Evolutionary conservation across 495 filamentous ascomycete species (phyloP), one percentile per base, ranked within the genome.

Genomic region (Penicillium robsamsonii): DNA sequence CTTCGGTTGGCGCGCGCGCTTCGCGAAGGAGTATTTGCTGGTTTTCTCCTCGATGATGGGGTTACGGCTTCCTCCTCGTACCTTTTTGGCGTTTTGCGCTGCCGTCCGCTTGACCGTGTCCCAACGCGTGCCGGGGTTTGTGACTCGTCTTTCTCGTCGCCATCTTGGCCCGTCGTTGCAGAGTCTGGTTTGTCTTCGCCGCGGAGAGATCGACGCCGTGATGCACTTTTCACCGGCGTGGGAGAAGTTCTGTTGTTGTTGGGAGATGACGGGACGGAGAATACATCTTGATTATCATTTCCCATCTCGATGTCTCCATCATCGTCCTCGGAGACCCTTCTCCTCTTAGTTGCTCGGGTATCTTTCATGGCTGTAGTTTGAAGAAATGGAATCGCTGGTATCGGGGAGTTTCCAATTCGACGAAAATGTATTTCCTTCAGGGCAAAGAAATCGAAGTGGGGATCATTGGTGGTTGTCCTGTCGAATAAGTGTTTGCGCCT

Each of bases 271-370:
- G 63, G 61, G 4, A 55, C 55, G 8, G 65, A 59, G 33, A 51
- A 51, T 15, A 55, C 37, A 18, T 62, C 64, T 12, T 61, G 45
- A 5, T 56, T 35, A 18, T 67, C 62, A 40, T 53, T 60, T 25
- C 56, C 62, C 73, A 75, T 74, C 22, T 60, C 59, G 17, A 65
- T 55, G 46, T 77, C 73, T 44, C 72, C 75, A 48, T 76, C 73
- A n/a, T 47, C 56, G 48, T 75, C 73, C 25, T 68, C 62, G 38
- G 72, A 75, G 40, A 77, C 69, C 54, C 68, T 68, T 50, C 76
- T 72, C 51, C 76, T 64, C 61, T 79, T 79, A 12, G 63, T 58
- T 13, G 72, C 63, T n/a, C 73, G 71, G 15, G 68, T 63, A 30
- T 78, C 73, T 49, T 61, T 73, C 75, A 77, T 79, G 31, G 33